These are phyloP conservation scores for Chlorella vulgaris DNA, from an alignment of 139 green algal genomes.

Conservation along the genomic window DNA sequence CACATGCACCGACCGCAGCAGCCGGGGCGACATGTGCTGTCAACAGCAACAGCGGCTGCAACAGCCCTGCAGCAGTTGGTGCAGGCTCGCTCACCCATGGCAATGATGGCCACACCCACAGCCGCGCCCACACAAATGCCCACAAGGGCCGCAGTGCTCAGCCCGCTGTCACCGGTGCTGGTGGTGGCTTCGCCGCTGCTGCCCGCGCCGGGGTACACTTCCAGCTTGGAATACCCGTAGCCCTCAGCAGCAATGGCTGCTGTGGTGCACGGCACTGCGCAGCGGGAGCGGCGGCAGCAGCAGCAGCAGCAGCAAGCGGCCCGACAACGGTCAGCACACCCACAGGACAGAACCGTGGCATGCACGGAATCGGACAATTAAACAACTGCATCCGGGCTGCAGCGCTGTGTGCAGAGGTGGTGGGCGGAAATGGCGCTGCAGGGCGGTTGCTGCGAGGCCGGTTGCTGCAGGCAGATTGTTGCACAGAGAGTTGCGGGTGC, in stretches of 20 bases:
- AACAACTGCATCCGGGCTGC: no score
- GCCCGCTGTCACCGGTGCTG: slow-evolving; percentile 4
- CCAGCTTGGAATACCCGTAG: no score
- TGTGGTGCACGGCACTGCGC: background rate
- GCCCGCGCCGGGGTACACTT: background rate
- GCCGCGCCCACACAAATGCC: background rate
- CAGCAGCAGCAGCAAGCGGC: background rate
- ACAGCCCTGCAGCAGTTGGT: no score
- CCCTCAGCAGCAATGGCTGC: background rate
- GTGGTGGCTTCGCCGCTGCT: background rate
- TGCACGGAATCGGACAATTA: no score
- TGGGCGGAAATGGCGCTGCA: background rate
- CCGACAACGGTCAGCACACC: background rate
- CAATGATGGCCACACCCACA: background rate
- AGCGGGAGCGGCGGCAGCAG: background rate
- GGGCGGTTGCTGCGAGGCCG: background rate
- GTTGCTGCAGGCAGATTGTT: background rate
- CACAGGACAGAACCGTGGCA: background rate
- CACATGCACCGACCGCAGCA: no score
- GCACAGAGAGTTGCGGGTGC: no score
- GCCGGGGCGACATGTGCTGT: no score
- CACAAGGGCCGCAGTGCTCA: background rate
- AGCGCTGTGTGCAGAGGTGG: no score
- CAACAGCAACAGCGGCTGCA: no score
- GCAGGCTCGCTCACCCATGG: background rate